Evolutionary conservation across 345 rosid species (phyloP), one percentile per base, ranked within the genome.

Genomic region (Bruguiera parviflora): DNA sequence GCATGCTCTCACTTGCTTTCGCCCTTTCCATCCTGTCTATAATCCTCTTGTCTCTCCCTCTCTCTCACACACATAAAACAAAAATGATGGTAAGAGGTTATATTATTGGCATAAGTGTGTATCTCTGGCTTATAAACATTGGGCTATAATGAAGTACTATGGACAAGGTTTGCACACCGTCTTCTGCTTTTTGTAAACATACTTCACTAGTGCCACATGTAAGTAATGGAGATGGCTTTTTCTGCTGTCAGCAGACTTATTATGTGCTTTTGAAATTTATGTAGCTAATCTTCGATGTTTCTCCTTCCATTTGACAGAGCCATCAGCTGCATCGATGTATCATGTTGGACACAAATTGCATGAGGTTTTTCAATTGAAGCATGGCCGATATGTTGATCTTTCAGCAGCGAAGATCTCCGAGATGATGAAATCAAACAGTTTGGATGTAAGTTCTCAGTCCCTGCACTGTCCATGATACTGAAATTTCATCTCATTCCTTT

Each of bases 341-440:
- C 89, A 79, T 71, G 81, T 67, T 75, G 96, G 96, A 22, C 92
- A 87, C 63, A 92, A 83, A 75, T 88, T 96, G 78, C 94, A 90
- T 22, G 98, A 96, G 71, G 96, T 89, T 68, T 89, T 92, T 74
- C 97, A 87, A 69, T 68, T 92, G 77, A 92, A 86, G 83, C 98
- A 88, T 37, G 99, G 90, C n/a, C 77, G 87, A 28, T 89, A 88
- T 68, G 77, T 85, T 1, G 96, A 95, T 78, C 89, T 92, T 77
- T 84, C 96, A 16, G 87, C 90, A 1, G 82, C 96, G 33, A 89
- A 89, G 78, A 85, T 95, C 65, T 78, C 96, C 19, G 98, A 92
- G 79, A 92, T 92, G 91, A 84, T 90, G 94, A 89, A 83, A 76
- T 84, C 96, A 21, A 92, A 71, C 77, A 87, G 89, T 72, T 80